A percentile compares a stretch with the other conserved stretches of the same genome.
Evolutionary conservation across 2,329 filamentous ascomycete genomes (phyloP).

Genomic region (Sporothrix globosa): DNA sequence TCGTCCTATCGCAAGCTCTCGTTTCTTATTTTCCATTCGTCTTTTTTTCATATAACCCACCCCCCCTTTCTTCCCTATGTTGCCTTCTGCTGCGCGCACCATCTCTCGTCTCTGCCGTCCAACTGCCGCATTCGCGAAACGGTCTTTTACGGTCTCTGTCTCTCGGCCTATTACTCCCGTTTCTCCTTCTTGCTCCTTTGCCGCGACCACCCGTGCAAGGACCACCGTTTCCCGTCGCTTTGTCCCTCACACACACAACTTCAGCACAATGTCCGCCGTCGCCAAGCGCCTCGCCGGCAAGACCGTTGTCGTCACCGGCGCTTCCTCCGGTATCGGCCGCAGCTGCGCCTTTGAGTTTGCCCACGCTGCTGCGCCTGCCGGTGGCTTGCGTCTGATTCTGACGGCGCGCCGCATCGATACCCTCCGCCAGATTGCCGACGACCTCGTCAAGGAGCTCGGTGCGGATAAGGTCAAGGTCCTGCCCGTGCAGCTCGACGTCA

Average conservation of each 20-base stretch:
- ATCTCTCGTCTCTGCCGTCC: slow-evolving; percentile 19
- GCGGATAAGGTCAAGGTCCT: slow-evolving; percentile 85
- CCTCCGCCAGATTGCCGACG: slow-evolving; percentile 72
- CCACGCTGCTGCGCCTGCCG: slow-evolving; percentile 69
- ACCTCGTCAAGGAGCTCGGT: slow-evolving; percentile 77
- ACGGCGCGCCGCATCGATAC: slow-evolving; percentile 84
- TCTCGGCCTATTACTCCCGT: background rate
- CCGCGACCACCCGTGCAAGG: background rate
- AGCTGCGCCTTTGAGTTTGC: slow-evolving; percentile 90
- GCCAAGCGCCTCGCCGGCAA: slow-evolving; percentile 89
- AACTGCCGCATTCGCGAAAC: background rate
- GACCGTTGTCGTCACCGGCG: slow-evolving; percentile 88
- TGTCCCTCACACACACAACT: background rate
- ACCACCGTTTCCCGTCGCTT: background rate
- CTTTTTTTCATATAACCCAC: background rate
- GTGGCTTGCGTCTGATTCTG: slow-evolving; percentile 76
- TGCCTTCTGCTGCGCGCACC: slow-evolving; percentile 27
- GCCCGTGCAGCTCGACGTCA: slow-evolving; percentile 84
- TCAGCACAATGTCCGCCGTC: slow-evolving; percentile 36
- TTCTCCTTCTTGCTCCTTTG: background rate
- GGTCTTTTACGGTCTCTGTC: background rate
- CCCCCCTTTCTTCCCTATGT: slow-evolving; percentile 21
- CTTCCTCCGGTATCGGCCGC: slow-evolving; percentile 87
- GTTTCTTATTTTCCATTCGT: background rate
- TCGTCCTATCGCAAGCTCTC: background rate